These are phyloP conservation scores for Canavalia gladiata DNA, from an alignment of 306 rosid genomes.

Conservation along the genomic window DNA sequence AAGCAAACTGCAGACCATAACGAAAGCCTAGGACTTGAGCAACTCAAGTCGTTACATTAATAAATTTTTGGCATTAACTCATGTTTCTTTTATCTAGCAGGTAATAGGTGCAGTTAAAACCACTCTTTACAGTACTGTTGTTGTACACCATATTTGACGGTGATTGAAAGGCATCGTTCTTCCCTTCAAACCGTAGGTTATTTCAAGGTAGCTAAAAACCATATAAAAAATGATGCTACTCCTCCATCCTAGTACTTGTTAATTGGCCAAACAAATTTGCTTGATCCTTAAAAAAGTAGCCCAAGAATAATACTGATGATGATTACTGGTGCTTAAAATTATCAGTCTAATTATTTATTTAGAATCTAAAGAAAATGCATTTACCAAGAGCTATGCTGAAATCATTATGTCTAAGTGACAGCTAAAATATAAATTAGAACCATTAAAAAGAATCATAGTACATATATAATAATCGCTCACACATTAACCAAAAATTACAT, in stretches of 20 bases:
- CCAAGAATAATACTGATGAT: neutral
- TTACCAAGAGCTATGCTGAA: conserved; percentile 19
- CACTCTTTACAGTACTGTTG: neutral
- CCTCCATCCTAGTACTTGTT: neutral
- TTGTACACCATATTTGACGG: neutral
- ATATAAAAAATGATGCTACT: neutral
- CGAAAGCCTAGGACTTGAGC: neutral
- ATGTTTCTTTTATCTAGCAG: neutral
- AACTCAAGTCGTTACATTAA: neutral
- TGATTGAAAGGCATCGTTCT: neutral
- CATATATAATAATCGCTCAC: conserved; percentile 15
- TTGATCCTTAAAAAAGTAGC: neutral
- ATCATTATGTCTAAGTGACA: conserved; percentile 20
- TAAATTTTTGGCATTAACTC: neutral
- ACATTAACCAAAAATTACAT: conserved; percentile 17
- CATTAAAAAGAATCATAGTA: conserved; percentile 4
- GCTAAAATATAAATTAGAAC: neutral
- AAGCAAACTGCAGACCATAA: neutral
- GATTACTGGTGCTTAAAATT: neutral
- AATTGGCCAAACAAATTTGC: neutral
- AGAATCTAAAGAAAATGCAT: neutral
- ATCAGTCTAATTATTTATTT: too few relatives aligned
- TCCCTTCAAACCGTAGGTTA: neutral
- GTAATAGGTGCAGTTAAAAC: neutral
- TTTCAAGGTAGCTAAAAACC: neutral